These are phyloP conservation scores for Globisporangium paroecandrum DNA, from an alignment of 352 stramenopile species.

Conservation along the genomic window DNA sequence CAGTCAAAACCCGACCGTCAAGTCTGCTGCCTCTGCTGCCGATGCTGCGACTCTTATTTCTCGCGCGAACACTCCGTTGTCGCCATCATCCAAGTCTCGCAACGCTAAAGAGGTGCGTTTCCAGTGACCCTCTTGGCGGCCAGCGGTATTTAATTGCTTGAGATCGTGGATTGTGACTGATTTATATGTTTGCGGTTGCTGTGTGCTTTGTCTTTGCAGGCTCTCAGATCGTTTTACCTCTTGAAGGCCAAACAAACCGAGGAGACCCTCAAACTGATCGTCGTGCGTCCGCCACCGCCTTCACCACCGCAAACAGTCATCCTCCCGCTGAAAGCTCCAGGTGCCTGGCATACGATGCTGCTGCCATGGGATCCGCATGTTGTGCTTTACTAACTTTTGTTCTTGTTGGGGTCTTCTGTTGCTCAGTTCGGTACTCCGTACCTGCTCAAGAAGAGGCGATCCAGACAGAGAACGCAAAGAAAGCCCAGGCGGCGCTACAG, in stretches of 20 bases:
- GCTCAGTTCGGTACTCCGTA: constrained; percentile 19
- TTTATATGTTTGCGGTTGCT: neutral
- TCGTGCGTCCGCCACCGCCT: constrained; percentile 9
- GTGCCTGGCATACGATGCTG: neutral
- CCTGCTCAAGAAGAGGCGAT: constrained; percentile 17
- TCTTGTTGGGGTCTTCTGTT: neutral
- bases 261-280: constrained; percentile 37
- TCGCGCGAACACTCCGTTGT: neutral
- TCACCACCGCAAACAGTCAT: constrained; percentile 15
- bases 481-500: constrained; percentile 19
- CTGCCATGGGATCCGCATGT: too few relatives aligned
- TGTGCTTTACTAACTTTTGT: too few relatives aligned
- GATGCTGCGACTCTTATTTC: too few relatives aligned
- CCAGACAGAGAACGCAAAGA: constrained; percentile 19
- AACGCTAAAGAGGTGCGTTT: constrained; percentile 31
- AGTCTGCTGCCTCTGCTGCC: too few relatives aligned
- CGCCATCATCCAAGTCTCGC: constrained; percentile 21
- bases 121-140: constrained; percentile 3
- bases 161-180: too few relatives aligned
- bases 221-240: constrained; percentile 55
- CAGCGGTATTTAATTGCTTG: too few relatives aligned
- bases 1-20: too few relatives aligned
- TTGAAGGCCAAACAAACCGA: constrained; percentile 47
- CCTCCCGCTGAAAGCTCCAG: constrained; percentile 27
- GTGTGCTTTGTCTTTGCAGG: constrained; percentile 18